Conservation (phyloP, 108 stramenopile genomes). For the Nitzschia inconspicua region DNA sequence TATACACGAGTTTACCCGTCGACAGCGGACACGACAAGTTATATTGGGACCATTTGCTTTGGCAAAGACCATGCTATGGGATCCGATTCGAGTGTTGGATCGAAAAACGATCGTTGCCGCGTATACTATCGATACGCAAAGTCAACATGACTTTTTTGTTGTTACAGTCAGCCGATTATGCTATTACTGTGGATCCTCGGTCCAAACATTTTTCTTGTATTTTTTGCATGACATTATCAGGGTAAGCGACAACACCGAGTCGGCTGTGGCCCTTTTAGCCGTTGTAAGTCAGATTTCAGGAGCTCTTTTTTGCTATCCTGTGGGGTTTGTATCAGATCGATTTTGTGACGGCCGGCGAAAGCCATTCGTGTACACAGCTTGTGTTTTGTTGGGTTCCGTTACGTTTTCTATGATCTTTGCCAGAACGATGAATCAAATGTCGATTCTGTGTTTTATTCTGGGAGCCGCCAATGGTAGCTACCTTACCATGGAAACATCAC, state of each 20-base stretch:
- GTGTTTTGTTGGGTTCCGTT: conserved; percentile 31
- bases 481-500: conserved; percentile 64
- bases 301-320: conserved; percentile 46
- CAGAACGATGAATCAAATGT: conserved; percentile 33
- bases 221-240: conserved; percentile 48
- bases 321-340: conserved; percentile 49
- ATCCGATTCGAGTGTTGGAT: conserved; percentile 29
- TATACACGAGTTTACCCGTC: conserved; percentile 3
- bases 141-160: conserved; percentile 58
- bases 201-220: conserved; percentile 35
- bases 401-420: conserved; percentile 37
- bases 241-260: conserved; percentile 34
- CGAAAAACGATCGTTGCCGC: conserved; percentile 22
- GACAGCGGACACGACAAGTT: conserved; percentile 9
- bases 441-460: conserved; percentile 28
- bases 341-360: conserved; percentile 35
- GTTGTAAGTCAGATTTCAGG: conserved; percentile 45
- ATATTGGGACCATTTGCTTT: conserved; percentile 31
- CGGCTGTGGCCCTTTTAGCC: conserved; percentile 42
- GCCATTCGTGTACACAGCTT: conserved; percentile 57
- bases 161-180: conserved; percentile 56
- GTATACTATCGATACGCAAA: conserved; percentile 37
- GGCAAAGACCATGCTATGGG: conserved; percentile 39
- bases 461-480: conserved; percentile 68
- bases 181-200: conserved; percentile 64